Evolutionary conservation across 169 alveolate species (phyloP).

Genomic region (Eimeria acervulina): DNA sequence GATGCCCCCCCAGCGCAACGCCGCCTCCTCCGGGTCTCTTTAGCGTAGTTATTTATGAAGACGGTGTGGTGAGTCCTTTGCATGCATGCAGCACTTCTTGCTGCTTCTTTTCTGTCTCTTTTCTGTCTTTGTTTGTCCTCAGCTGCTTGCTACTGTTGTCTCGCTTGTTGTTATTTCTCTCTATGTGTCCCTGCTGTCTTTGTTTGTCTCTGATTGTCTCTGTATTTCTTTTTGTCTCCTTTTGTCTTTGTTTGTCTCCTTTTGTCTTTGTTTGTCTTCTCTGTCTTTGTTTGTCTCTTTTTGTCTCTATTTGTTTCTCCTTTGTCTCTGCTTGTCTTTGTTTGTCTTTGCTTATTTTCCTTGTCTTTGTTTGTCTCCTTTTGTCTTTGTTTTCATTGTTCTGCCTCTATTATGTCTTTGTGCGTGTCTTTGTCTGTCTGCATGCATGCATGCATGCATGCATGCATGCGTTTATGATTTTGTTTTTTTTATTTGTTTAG

Average conservation of each 20-base stretch:
- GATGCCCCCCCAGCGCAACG: constrained; percentile 70
- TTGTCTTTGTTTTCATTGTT: not conserved
- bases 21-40: constrained; percentile 70
- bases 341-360: not conserved
- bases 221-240: not conserved
- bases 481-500: not conserved
- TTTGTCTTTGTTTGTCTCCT: not conserved
- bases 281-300: not conserved
- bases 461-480: not conserved
- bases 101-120: not conserved
- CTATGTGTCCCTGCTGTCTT: not conserved
- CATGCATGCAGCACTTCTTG: not conserved
- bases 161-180: not conserved
- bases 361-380: too few relatives aligned
- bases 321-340: not conserved
- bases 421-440: not conserved
- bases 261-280: not conserved
- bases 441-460: not conserved
- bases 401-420: not conserved
- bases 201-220: not conserved
- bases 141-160: not conserved
- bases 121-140: not conserved
- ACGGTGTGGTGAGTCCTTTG: constrained; percentile 14
- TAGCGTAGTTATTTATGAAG: constrained; percentile 42
- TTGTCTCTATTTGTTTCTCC: not conserved